Base-by-base conservation (phyloP, 495 filamentous ascomycete species). In the Stereocaulon alpinum region DNA sequence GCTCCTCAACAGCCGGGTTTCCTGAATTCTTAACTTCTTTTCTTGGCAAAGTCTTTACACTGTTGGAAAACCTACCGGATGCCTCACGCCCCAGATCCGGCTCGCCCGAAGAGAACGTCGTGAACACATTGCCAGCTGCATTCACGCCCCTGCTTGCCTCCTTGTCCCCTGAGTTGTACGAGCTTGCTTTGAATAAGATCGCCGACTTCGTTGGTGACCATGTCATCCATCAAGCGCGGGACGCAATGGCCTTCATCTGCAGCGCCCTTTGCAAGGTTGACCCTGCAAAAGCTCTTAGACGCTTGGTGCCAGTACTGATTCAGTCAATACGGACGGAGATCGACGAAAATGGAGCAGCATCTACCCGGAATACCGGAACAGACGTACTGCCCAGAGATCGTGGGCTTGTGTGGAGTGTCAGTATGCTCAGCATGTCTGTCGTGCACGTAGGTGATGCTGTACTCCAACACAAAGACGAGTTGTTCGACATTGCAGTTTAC, bases 211-310 rank as follows among this genome's bases (percentile, higher is more conserved):
- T 96, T n/a, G 84, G 85, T 22, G 87, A 87, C 62, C 94, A 99
- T 75, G 94, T 97, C 42, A 91, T 97, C 24, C 91, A 99, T 65
- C 93, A 97, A 71, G 92, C 93, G 42, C 79, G 93, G 61, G 93
- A 99, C 77, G 93, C 94, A 18, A 96, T 97, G 89, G 93, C 93
- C 2, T 99, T 95, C 77, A 96, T 96, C 44, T 95, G 90, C 78
- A 97, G 95, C 69, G 86, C 86, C 0, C 75, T 97, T 20, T 94
- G 91, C 80, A 97, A 97, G 72, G 86, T 92, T 63, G 88, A 92
- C 64, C 93, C 93, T 0, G 84, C 89, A 66, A 95, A 95, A 74
- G 86, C 91, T 4, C 77, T 99, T 40, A 93, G 89, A 67, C 82
- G 87, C 22, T 85, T 99, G 58, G 80, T 97, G 30, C 93, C 93